These are phyloP conservation scores for Neurospora sp. DNA, from an alignment of 495 filamentous ascomycete genomes.

Conservation along the genomic window DNA sequence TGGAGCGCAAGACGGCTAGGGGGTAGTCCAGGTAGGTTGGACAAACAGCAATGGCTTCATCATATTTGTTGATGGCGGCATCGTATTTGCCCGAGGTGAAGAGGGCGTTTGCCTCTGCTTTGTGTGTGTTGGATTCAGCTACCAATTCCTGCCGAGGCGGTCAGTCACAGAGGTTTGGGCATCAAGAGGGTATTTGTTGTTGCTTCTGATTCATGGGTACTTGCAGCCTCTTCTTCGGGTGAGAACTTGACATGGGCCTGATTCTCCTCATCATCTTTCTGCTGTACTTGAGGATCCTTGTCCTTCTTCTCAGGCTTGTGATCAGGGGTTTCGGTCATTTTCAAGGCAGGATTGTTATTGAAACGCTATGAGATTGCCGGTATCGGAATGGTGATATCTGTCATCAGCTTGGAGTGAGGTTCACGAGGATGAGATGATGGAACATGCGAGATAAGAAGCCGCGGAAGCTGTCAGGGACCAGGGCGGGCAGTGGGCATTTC, in stretches of 20 bases:
- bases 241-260: conserved; percentile 29
- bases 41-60: conserved; percentile 68
- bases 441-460: neutral
- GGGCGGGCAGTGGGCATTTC: neutral
- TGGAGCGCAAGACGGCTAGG: conserved; percentile 74
- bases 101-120: conserved; percentile 65
- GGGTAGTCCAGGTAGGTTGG: conserved; percentile 88
- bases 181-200: neutral
- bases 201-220: conserved; percentile 7
- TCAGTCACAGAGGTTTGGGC: neutral
- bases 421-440: neutral
- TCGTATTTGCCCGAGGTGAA: conserved; percentile 65
- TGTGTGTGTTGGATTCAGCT: conserved; percentile 61
- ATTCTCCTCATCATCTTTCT: conserved; percentile 10
- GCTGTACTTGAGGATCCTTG: neutral
- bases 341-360: neutral
- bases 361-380: neutral
- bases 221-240: conserved; percentile 33
- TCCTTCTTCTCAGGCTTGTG: neutral
- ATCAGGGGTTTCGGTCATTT: neutral
- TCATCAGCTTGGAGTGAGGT: neutral
- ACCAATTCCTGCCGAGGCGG: conserved; percentile 46
- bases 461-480: neutral
- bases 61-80: conserved; percentile 83
- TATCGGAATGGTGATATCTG: neutral